Evolutionary conservation across 441 rosid species (phyloP), one percentile per base, ranked within the genome.

Genomic region (Melastoma candidum): DNA sequence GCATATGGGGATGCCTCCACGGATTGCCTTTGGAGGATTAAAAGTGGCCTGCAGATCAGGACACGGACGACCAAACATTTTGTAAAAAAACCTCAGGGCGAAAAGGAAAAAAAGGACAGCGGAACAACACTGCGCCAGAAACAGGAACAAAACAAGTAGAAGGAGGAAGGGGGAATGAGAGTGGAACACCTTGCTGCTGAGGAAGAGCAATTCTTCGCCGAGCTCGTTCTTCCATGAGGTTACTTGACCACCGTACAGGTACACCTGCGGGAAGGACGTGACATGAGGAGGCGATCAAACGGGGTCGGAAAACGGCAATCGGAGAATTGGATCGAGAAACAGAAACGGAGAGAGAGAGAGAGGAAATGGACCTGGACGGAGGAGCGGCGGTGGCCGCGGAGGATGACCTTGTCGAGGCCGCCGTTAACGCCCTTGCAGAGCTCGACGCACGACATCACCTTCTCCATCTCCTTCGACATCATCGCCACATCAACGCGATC

Each of bases 1-100:
- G 52, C 81, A 73, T 50, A 84, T 57, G 7, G 92, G 85, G 57
- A 84, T 81, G 32, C 92, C 92, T 58, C 92, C 92, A 56, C 92
- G 80, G 56, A 81, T 74, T 17, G 92, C 64, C 55, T 67, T 75
- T 54, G 87, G 83, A 56, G 80, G 77, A 36, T 56, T 26, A 60
- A 77, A 81, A 57, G 51, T 72, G 44, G 81, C 78, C 85, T 84
- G 71, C 68, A 17, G 22, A 17, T 17, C 22, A 17, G 22, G 22
- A 17, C 22, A 17, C 22, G 22, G 22, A 17, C 22, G 22, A 17
- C 22, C 22, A 17, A 17, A 17, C 22, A 17, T 17, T 17, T 17
- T 17, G 22, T 17, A 17, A 17, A 17, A 17, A 17, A 17, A 17
- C 22, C 22, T 17, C 22, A 17, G 22, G 22, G 22, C 22, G 22